phyloP scores from a whole-genome alignment of 176 grass and related monocot genomes.

The Triticum timopheevii region DNA sequence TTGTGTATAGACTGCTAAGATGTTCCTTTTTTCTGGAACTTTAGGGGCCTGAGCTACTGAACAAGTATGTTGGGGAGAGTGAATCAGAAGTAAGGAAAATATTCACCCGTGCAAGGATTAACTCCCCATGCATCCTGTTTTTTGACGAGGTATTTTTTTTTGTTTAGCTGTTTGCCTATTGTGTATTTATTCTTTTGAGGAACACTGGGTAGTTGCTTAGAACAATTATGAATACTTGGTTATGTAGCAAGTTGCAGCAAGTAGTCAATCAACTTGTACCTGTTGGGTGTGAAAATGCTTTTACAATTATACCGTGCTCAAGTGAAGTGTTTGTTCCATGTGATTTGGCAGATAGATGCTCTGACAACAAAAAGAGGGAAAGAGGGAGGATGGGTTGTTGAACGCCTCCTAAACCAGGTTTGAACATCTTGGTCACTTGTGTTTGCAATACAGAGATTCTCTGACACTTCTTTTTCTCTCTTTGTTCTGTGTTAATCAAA shows the following conservation, averaged over 20 bases:
- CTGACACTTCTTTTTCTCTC: neutral
- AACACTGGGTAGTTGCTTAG: neutral
- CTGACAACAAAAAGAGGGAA: constrained; percentile 85
- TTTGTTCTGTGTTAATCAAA: neutral
- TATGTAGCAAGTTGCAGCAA: neutral
- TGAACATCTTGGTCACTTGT: neutral
- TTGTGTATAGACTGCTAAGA: neutral
- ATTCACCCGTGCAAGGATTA: constrained; percentile 84
- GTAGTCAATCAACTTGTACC: neutral
- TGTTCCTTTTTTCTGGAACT: constrained; percentile 18
- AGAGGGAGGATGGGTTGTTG: constrained; percentile 85
- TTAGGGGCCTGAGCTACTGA: constrained; percentile 93
- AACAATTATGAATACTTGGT: neutral
- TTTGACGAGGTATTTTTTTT: constrained; percentile 79
- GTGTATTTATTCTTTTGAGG: neutral
- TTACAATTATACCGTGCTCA: neutral
- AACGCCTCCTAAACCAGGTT: constrained; percentile 83
- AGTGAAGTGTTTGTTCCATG: constrained; percentile 21
- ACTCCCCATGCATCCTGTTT: constrained; percentile 86
- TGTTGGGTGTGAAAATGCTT: neutral
- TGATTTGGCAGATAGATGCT: constrained; percentile 76
- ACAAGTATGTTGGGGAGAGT: constrained; percentile 99
- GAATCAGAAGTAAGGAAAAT: constrained; percentile 92
- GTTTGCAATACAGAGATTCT: neutral
- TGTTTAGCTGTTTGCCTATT: neutral